These are phyloP conservation scores for Pseudozyma sp. DNA, from an alignment of 1,284 basidiomycete genomes.

Conservation along the genomic window DNA sequence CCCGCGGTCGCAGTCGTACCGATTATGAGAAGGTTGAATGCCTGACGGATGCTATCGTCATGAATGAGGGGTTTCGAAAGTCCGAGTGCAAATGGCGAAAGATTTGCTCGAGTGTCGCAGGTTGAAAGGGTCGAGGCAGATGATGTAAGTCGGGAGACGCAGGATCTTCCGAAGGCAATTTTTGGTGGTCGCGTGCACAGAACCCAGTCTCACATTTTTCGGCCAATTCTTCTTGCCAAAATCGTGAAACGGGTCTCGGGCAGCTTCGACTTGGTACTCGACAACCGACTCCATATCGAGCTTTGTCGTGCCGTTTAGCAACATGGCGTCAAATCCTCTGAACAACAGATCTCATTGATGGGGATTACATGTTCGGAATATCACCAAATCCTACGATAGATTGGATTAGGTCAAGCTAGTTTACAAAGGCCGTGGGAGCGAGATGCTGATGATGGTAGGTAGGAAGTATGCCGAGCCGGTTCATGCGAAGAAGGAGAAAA, in stretches of 20 bases:
- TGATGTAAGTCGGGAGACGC: constrained; percentile 23
- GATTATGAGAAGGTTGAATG: neutral
- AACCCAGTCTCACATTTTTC: constrained; percentile 1
- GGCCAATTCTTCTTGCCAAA: neutral
- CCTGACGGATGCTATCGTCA: neutral
- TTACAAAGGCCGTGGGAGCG: constrained; percentile 27
- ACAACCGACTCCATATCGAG: too few species aligned
- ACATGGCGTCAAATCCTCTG: too few species aligned
- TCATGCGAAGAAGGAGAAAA: neutral
- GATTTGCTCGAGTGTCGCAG: too few species aligned
- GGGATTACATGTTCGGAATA: too few species aligned
- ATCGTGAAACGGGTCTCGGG: too few species aligned
- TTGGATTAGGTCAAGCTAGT: constrained; percentile 9
- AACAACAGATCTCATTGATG: too few species aligned
- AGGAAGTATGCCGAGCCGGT: neutral
- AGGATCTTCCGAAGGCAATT: constrained; percentile 12
- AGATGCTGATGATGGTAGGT: constrained; percentile 4
- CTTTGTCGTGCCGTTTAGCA: too few species aligned
- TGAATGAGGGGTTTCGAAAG: too few species aligned
- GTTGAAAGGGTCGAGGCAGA: neutral
- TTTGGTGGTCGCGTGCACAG: constrained; percentile 30
- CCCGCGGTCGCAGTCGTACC: too few species aligned
- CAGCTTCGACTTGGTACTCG: too few species aligned
- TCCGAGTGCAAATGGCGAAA: neutral
- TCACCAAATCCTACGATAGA: too few species aligned